Conservation (phyloP, 2,329 filamentous ascomycete genomes). For the Colletotrichum falcatum region DNA sequence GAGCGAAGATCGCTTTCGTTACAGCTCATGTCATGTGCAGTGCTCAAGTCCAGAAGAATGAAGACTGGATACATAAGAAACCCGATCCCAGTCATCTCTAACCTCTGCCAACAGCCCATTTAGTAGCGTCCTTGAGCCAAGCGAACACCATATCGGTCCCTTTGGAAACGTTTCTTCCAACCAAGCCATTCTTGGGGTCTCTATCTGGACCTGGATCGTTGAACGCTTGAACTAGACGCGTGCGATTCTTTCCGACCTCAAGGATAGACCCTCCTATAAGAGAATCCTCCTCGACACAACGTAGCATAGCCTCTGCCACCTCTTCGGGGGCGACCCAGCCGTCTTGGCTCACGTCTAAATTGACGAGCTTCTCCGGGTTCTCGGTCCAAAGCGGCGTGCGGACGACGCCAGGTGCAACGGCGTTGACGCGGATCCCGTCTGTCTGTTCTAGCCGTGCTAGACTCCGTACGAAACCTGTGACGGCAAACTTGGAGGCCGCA, state of each 20-base stretch:
- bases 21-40: no score
- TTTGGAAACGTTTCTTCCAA: constrained; percentile 46
- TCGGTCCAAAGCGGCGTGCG: constrained; percentile 60
- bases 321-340: constrained; percentile 56
- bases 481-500: constrained; percentile 53
- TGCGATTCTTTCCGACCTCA: constrained; percentile 52
- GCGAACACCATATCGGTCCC: constrained; percentile 46
- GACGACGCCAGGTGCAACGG: constrained; percentile 57
- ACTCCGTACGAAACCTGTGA: constrained; percentile 56
- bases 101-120: constrained; percentile 44
- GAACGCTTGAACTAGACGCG: constrained; percentile 49
- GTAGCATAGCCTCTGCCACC: constrained; percentile 59
- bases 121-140: constrained; percentile 44
- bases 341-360: constrained; percentile 50
- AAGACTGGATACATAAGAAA: neutral
- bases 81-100: neutral
- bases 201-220: constrained; percentile 56
- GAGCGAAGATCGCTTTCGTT: no score
- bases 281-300: constrained; percentile 50
- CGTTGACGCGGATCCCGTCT: constrained; percentile 54
- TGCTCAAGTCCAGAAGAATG: neutral
- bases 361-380: constrained; percentile 56
- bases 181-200: constrained; percentile 45
- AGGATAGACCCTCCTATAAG: constrained; percentile 56
- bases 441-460: constrained; percentile 51